phyloP scores from a whole-genome alignment of 1,284 basidiomycete genomes.

The Vanrija pseudolonga region DNA sequence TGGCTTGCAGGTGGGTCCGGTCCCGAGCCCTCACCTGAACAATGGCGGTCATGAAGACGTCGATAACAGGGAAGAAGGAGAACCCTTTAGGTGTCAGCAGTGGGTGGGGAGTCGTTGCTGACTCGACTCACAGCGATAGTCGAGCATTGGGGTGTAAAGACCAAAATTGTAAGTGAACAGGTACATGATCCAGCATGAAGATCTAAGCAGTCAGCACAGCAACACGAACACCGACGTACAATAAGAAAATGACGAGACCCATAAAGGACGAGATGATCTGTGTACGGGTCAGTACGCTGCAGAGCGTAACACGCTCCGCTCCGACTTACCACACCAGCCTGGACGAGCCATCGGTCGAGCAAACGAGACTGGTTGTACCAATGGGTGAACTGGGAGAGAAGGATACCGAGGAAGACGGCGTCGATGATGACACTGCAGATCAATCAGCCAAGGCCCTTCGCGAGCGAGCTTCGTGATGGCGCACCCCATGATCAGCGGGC shows the following conservation, averaged over 20 bases:
- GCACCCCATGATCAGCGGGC: too few relatives aligned
- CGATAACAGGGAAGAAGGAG: constrained; percentile 12
- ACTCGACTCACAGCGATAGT: constrained; percentile 8
- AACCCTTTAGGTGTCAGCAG: constrained; percentile 5
- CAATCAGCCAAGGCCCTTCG: too few relatives aligned
- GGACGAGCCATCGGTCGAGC: constrained; percentile 4
- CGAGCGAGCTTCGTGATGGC: too few relatives aligned
- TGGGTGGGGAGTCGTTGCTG: background rate
- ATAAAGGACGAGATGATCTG: constrained; percentile 1
- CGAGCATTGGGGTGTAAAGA: constrained; percentile 1
- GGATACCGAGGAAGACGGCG: constrained; percentile 6
- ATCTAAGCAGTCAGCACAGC: background rate
- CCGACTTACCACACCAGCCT: constrained; percentile 8
- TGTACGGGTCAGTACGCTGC: background rate
- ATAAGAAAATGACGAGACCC: background rate
- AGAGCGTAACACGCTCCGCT: too few relatives aligned
- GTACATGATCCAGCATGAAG: constrained; percentile 4
- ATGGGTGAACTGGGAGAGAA: constrained; percentile 7
- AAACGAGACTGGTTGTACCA: constrained; percentile 10
- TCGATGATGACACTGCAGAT: background rate
- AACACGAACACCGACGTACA: background rate
- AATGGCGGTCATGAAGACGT: constrained; percentile 6
- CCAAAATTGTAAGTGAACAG: constrained; percentile 16
- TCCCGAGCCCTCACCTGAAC: constrained; percentile 3
- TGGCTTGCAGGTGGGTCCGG: background rate